Evolutionary conservation across 164 flowering plant species (phyloP).

Genomic region (Sextonia rubra): DNA sequence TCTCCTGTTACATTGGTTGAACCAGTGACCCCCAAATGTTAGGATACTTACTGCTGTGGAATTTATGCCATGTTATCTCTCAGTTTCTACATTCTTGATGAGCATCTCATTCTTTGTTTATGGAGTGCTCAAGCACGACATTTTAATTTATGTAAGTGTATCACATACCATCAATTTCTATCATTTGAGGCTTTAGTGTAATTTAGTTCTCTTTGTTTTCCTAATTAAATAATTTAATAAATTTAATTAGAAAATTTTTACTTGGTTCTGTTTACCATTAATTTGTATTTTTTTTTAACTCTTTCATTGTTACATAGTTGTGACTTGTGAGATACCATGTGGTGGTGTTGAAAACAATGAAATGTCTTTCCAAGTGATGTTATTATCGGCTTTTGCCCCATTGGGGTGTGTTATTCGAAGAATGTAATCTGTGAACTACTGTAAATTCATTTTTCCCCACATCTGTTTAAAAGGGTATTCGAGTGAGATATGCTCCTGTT

Average conservation of each 20-base stretch:
- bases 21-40: neutral
- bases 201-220: neutral
- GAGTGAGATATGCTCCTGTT: too few species aligned
- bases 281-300: neutral
- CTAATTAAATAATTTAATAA: neutral
- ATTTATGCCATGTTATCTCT: slow-evolving; percentile 67
- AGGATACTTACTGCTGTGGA: too few species aligned
- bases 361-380: too few species aligned
- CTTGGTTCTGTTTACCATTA: neutral
- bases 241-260: neutral
- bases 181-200: neutral
- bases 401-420: too few species aligned
- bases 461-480: too few species aligned
- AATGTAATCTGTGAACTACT: too few species aligned
- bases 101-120: slow-evolving; percentile 49
- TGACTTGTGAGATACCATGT: neutral
- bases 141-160: slow-evolving; percentile 45
- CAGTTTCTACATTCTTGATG: slow-evolving; percentile 54
- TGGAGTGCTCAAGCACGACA: slow-evolving; percentile 40
- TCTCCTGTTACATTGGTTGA: neutral
- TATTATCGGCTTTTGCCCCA: too few species aligned
- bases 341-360: too few species aligned
- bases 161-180: neutral
- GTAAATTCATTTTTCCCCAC: too few species aligned
- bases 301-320: neutral